Evolutionary conservation across 2,329 filamentous ascomycete genomes (phyloP).

Genomic region (Phyllosticta capitalensis): DNA sequence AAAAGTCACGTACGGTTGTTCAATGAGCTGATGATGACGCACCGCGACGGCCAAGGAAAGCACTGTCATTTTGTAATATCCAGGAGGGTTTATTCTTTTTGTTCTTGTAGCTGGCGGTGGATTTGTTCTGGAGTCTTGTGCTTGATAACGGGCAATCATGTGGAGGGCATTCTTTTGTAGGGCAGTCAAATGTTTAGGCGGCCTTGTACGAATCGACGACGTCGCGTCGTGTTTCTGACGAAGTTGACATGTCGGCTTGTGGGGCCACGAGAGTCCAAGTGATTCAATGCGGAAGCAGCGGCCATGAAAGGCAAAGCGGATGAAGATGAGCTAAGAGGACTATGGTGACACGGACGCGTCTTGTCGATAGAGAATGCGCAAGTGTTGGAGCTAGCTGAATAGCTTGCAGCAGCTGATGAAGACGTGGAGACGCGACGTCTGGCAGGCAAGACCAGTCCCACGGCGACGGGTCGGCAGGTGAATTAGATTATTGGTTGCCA

Average conservation of each 20-base stretch:
- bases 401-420: too few relatives aligned
- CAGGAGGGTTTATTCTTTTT: neutral
- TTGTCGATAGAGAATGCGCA: too few relatives aligned
- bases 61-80: neutral
- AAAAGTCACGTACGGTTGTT: neutral
- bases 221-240: neutral
- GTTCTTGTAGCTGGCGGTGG: neutral
- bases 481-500: too few relatives aligned
- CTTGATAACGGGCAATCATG: neutral
- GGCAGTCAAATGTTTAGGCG: neutral
- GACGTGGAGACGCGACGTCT: too few relatives aligned
- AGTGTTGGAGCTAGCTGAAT: too few relatives aligned
- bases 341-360: too few relatives aligned
- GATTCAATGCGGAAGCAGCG: too few relatives aligned
- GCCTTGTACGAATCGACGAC: neutral
- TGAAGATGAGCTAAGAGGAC: neutral
- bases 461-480: too few relatives aligned
- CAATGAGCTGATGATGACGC: neutral
- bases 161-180: neutral
- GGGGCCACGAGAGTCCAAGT: too few relatives aligned
- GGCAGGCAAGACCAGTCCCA: too few relatives aligned
- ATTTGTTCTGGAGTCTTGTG: neutral
- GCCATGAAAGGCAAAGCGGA: neutral
- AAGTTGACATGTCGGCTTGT: neutral
- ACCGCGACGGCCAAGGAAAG: neutral